phyloP scores from a whole-genome alignment of 2,329 filamentous ascomycete genomes.

The Penicillium sp. region DNA sequence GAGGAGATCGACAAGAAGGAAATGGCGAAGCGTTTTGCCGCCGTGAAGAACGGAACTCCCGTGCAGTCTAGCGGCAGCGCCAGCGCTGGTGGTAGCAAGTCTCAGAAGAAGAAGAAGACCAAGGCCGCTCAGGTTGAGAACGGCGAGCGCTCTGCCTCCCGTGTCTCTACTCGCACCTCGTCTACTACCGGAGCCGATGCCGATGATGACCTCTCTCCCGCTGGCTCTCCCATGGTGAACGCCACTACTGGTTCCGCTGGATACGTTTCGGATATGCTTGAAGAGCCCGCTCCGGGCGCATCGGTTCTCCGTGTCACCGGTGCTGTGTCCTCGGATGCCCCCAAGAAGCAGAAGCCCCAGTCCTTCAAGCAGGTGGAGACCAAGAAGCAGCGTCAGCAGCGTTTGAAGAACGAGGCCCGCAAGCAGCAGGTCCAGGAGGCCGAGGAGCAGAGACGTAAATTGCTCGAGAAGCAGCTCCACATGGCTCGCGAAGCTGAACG shows the following conservation, averaged over 20 bases:
- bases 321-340: conserved; percentile 48
- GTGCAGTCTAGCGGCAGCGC: conserved; percentile 57
- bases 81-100: too few relatives aligned
- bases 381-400: conserved; percentile 93
- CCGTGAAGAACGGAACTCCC: conserved; percentile 45
- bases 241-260: conserved; percentile 41
- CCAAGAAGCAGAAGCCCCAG: conserved; percentile 53
- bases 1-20: conserved; percentile 62
- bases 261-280: conserved; percentile 86
- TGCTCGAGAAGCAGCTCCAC: conserved; percentile 75
- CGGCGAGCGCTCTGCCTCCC: too few relatives aligned
- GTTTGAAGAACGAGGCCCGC: conserved; percentile 73
- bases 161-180: conserved; percentile 55
- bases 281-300: conserved; percentile 58
- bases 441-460: conserved; percentile 65
- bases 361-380: conserved; percentile 62
- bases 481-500: conserved; percentile 73
- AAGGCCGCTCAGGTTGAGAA: conserved; percentile 49
- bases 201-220: conserved; percentile 69
- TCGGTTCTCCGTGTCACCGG: conserved; percentile 71
- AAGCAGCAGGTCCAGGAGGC: conserved; percentile 66
- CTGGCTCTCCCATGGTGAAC: conserved; percentile 54
- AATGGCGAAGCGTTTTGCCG: conserved; percentile 65
- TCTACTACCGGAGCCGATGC: conserved; percentile 66
- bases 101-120: conserved; percentile 63